phyloP scores from a whole-genome alignment of 352 stramenopile genomes.

The Phytophthora fragariae region DNA sequence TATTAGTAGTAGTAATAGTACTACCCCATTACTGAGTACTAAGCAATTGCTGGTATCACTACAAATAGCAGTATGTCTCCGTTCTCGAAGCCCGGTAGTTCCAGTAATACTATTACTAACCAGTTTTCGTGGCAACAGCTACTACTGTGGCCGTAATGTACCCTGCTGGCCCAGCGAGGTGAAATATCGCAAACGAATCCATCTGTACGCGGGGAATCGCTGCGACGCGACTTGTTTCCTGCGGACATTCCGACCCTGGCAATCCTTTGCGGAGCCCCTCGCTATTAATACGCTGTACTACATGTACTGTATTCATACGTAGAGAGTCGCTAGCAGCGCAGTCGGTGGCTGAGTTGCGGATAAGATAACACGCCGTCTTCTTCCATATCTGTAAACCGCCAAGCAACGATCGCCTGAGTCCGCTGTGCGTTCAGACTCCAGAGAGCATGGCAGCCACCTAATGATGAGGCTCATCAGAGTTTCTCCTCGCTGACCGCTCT shows the following conservation, averaged over 20 bases:
- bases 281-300: not conserved
- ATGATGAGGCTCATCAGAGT: not conserved
- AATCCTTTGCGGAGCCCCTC: not conserved
- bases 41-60: too few relatives aligned
- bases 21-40: too few relatives aligned
- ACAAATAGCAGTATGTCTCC: too few relatives aligned
- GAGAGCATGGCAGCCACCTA: not conserved
- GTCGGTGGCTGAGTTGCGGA: not conserved
- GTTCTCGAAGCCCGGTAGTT: too few relatives aligned
- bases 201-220: conserved; percentile 24
- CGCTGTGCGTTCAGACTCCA: conserved; percentile 13
- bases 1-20: too few relatives aligned
- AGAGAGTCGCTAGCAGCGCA: too few relatives aligned
- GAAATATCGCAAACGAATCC: conserved; percentile 15
- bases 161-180: not conserved
- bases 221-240: conserved; percentile 25
- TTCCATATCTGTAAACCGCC: not conserved
- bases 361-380: not conserved
- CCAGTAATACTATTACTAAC: too few relatives aligned
- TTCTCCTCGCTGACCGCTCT: not conserved
- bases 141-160: too few relatives aligned
- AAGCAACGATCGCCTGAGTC: not conserved
- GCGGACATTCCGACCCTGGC: conserved; percentile 30
- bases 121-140: too few relatives aligned
- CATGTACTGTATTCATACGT: too few relatives aligned